Evolutionary conservation across 2,329 filamentous ascomycete genomes (phyloP).

Genomic region (Ascochyta fabae): DNA sequence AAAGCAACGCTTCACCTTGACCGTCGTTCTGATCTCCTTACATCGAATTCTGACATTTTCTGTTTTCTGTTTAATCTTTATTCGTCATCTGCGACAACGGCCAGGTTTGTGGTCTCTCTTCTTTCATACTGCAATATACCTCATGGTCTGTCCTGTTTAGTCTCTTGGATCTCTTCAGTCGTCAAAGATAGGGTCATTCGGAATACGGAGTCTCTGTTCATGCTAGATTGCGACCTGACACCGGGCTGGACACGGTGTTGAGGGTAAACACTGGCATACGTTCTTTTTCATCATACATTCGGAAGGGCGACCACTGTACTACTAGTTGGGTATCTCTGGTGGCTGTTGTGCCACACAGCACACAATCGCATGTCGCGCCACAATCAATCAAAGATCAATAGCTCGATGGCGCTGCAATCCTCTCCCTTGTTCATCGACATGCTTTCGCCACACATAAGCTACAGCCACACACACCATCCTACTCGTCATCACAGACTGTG

Average conservation of each 20-base stretch:
- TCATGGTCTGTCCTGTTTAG: conserved; percentile 20
- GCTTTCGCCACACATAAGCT: not conserved
- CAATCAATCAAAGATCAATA: not conserved
- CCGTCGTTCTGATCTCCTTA: not conserved
- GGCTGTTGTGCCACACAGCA: conserved; percentile 2
- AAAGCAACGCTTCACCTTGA: not conserved
- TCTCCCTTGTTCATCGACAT: not conserved
- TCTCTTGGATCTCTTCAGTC: conserved; percentile 8
- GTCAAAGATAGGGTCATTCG: conserved; percentile 8
- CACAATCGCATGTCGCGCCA: conserved; percentile 1
- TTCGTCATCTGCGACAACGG: conserved; percentile 26
- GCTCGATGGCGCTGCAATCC: not conserved
- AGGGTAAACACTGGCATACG: conserved; percentile 13
- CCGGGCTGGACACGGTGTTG: conserved; percentile 40
- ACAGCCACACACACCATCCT: not conserved
- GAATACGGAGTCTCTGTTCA: conserved; percentile 10
- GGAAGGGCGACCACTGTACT: conserved; percentile 1
- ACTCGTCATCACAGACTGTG: not conserved
- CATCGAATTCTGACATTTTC: not conserved
- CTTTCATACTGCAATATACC: conserved; percentile 44
- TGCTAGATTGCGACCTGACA: conserved; percentile 36
- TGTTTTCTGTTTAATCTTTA: conserved; percentile 22
- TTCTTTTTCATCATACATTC: conserved; percentile 1
- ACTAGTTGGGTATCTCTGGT: conserved; percentile 1
- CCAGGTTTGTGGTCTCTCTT: conserved; percentile 20